phyloP scores from a whole-genome alignment of 441 rosid species.

The Corymbia calophylla region DNA sequence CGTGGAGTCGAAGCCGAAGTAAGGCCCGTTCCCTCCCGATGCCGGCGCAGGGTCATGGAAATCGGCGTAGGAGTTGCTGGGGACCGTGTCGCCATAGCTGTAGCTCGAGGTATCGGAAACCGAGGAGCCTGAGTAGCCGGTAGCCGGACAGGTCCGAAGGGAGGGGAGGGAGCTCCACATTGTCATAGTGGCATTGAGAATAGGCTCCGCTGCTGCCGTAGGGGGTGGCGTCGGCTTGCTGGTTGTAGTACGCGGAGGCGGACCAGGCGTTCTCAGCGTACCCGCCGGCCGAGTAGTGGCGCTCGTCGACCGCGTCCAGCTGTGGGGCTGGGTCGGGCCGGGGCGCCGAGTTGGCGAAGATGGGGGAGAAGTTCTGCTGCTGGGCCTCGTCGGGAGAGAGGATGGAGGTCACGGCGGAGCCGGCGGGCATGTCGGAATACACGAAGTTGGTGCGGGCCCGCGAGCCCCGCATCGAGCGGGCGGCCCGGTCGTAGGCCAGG shows the following conservation, averaged over 20 bases:
- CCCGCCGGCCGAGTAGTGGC: constrained; percentile 10
- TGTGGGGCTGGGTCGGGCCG: constrained; percentile 15
- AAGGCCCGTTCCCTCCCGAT: constrained; percentile 4
- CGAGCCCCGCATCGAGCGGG: constrained; percentile 71
- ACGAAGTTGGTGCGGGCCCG: constrained; percentile 76
- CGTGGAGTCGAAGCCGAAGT: constrained; percentile 28
- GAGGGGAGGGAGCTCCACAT: constrained; percentile 49
- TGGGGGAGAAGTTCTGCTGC: constrained; percentile 12
- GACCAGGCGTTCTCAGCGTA: constrained; percentile 8
- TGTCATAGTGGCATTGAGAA: not conserved
- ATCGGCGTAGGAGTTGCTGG: constrained; percentile 4
- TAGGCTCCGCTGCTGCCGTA: not conserved
- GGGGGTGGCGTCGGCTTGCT: not conserved
- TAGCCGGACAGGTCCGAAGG: constrained; percentile 31
- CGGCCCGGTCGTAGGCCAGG: constrained; percentile 77
- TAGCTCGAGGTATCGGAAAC: not conserved
- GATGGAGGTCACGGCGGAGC: constrained; percentile 69
- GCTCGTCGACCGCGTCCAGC: not conserved
- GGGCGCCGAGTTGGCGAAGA: not conserved
- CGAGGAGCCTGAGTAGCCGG: not conserved
- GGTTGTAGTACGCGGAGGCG: not conserved
- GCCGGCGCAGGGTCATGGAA: constrained; percentile 6
- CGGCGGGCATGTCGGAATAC: constrained; percentile 71
- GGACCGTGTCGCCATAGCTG: not conserved
- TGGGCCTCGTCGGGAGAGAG: constrained; percentile 59